Evolutionary conservation across 331 rosid genomes (phyloP).

Genomic region (Cydonia oblonga): DNA sequence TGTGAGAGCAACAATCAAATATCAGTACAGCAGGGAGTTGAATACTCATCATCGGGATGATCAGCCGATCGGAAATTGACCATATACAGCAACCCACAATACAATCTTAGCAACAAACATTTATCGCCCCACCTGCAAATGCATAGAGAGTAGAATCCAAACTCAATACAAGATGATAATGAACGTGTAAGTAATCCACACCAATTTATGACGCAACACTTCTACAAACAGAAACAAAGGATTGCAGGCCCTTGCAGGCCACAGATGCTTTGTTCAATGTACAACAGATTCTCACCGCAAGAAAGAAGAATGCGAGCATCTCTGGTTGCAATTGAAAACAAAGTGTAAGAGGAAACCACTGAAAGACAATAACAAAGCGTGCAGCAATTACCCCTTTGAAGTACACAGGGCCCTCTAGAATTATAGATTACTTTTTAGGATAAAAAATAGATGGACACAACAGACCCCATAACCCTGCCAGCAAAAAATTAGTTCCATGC

Average conservation of each 20-base stretch:
- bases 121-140: slow-evolving; percentile 18
- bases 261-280: neutral
- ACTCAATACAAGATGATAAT: too few relatives aligned
- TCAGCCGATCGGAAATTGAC: slow-evolving; percentile 9
- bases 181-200: neutral
- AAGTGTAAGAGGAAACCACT: neutral
- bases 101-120: neutral
- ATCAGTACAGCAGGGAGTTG: slow-evolving; percentile 5
- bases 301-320: too few relatives aligned
- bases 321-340: too few relatives aligned
- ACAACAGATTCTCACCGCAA: neutral
- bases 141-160: neutral
- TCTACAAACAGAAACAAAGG: neutral
- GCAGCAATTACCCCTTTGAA: neutral
- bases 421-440: neutral
- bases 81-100: slow-evolving; percentile 11
- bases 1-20: neutral
- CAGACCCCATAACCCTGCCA: neutral
- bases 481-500: neutral
- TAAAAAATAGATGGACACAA: neutral
- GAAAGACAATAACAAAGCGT: neutral
- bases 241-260: neutral
- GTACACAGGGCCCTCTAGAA: neutral
- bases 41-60: slow-evolving; percentile 1
- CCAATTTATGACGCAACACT: neutral